Conservation (phyloP, 176 grass and related monocot species). For the Aegilops tauschii region DNA sequence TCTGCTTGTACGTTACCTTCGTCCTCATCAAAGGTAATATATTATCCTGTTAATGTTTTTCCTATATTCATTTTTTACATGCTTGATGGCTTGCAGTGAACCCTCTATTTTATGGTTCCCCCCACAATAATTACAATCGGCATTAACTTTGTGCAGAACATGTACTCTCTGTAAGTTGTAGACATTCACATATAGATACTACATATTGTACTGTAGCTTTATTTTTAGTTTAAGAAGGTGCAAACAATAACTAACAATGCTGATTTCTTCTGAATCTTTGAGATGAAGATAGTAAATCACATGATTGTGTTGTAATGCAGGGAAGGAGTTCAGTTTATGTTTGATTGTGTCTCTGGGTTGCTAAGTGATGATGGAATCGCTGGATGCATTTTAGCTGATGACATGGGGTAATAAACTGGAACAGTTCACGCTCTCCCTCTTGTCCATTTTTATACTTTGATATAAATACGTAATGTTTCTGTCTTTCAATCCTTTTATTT, state of each 20-base stretch:
- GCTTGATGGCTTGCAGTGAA: neutral
- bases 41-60: constrained; percentile 18
- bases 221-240: neutral
- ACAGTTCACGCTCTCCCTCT: neutral
- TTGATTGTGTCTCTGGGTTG: constrained; percentile 94
- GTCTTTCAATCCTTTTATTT: constrained; percentile 17
- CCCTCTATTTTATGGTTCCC: neutral
- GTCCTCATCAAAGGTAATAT: constrained; percentile 88
- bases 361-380: constrained; percentile 77
- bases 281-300: constrained; percentile 28
- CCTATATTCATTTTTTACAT: constrained; percentile 8
- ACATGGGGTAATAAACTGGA: constrained; percentile 84
- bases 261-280: constrained; percentile 10
- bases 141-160: neutral
- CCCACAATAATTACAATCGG: neutral
- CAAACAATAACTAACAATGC: neutral
- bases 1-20: constrained; percentile 78
- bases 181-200: neutral
- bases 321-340: constrained; percentile 99
- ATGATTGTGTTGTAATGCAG: constrained; percentile 56
- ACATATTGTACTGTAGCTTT: neutral
- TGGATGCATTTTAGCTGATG: constrained; percentile 98
- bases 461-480: neutral
- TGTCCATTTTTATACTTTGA: neutral
- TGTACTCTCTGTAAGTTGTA: neutral